These are phyloP conservation scores for Trypanosomatidae sp. DNA, from an alignment of 208 protist species.

Conservation along the genomic window DNA sequence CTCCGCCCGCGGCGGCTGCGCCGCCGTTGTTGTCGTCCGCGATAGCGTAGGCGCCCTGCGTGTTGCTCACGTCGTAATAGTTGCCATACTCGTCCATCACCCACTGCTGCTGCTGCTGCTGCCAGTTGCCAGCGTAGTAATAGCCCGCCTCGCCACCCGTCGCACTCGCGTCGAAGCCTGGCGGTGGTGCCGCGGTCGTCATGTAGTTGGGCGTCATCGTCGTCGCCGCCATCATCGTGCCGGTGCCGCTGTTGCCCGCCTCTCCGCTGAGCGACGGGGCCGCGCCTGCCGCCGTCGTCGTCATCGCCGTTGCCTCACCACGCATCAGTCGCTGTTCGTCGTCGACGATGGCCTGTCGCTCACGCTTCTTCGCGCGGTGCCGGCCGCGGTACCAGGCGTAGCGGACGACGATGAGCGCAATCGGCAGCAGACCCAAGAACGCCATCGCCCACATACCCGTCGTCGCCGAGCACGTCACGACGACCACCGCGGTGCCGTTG, in stretches of 20 bases:
- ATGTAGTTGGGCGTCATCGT: too few relatives aligned
- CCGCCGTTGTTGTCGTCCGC: background rate
- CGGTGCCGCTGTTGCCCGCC: background rate
- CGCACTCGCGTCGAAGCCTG: too few relatives aligned
- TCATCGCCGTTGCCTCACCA: constrained; percentile 9
- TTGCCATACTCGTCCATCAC: constrained; percentile 34
- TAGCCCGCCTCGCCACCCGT: too few relatives aligned
- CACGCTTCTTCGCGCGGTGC: constrained; percentile 28
- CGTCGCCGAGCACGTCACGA: constrained; percentile 13
- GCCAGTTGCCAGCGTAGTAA: background rate
- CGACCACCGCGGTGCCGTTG: constrained; percentile 1
- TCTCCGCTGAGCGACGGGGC: constrained; percentile 2
- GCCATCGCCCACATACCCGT: constrained; percentile 47
- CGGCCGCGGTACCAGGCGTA: constrained; percentile 44
- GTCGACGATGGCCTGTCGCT: constrained; percentile 25
- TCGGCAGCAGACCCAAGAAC: constrained; percentile 24
- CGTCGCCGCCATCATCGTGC: background rate
- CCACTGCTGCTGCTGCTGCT: constrained; percentile 11
- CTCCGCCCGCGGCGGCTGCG: constrained; percentile 1
- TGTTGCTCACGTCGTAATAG: constrained; percentile 22
- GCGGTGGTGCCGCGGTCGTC: too few relatives aligned
- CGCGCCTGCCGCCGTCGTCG: background rate
- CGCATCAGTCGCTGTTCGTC: constrained; percentile 53
- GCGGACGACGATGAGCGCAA: constrained; percentile 25
- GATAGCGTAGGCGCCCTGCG: background rate